Evolutionary conservation across 345 rosid species (phyloP), one percentile per base, ranked within the genome.

Genomic region (Eucalyptus sp.): DNA sequence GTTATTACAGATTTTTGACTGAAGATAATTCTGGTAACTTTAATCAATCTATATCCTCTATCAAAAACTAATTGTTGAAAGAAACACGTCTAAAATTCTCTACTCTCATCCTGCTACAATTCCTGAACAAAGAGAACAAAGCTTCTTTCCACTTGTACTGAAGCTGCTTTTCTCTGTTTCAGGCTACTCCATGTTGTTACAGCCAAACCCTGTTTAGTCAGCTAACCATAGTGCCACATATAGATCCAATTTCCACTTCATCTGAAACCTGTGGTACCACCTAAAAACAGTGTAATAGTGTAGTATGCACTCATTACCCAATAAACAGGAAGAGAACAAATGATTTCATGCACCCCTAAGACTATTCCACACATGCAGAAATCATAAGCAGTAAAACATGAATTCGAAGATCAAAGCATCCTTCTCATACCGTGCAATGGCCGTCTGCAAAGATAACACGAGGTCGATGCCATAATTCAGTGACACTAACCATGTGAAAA

Each of bases 401-500:
- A 66, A 66, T 66, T 66, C 1, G 6, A 11, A 64, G 76, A 64
- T 31, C 76, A 64, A n/a, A 31, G 79, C 79, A 87, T 44, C 71
- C 85, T 86, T 86, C 17, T 87, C 91, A 18, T 94, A 96, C 99
- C 90, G 86, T 91, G 89, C 96, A 96, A 87, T 97, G 99, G 89
- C 98, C 96, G 62, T 96, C 99, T 22, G 96, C 90, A 86, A 97
- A 96, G 91, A 96, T 92, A 91, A 96, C 88, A 88, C 91, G 95
- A 14, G 99, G 98, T 7, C 97, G 96, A 89, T 94, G 91, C 49
- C 95, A 96, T 93, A 97, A 92, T 86, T 93, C 97, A 7, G 98
- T 95, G 64, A 97, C 97, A 1, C 98, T 96, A 43, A 95, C 88
- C 2, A 95, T 95, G 90, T 96, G 99, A 91, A 95, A 97, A 92